These are phyloP conservation scores for Moricandia moricandioides DNA, from an alignment of 345 rosid species.

Conservation along the genomic window DNA sequence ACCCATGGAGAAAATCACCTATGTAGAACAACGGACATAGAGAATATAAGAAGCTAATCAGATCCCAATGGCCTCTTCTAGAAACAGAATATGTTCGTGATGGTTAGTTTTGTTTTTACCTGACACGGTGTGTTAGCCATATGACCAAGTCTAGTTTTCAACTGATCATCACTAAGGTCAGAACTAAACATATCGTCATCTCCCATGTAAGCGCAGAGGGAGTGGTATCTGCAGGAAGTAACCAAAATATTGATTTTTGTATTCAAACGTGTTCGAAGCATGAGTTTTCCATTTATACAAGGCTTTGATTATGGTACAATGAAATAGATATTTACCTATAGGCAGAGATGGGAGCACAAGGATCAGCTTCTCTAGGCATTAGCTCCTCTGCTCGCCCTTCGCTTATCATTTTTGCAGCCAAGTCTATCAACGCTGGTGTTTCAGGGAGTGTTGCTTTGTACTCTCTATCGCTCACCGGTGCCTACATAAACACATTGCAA, in stretches of 20 bases:
- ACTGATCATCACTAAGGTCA: constrained; percentile 90
- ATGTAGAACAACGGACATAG: constrained; percentile 17
- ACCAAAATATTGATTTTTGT: background rate
- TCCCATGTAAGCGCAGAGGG: constrained; percentile 95
- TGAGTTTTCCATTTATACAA: background rate
- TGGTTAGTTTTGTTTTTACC: constrained; percentile 42
- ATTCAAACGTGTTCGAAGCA: background rate
- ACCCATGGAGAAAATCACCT: constrained; percentile 92
- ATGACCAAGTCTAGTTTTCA: constrained; percentile 83
- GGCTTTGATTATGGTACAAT: background rate
- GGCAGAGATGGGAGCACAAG: constrained; percentile 80
- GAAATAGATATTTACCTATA: constrained; percentile 44
- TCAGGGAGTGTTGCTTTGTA: constrained; percentile 92
- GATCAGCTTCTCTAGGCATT: constrained; percentile 91
- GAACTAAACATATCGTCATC: constrained; percentile 99
- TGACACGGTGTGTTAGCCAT: constrained; percentile 94
- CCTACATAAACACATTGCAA: constrained; percentile 52
- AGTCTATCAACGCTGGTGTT: constrained; percentile 85
- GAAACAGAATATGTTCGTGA: background rate
- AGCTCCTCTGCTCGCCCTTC: constrained; percentile 79
- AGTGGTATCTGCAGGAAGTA: constrained; percentile 61
- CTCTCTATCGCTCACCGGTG: constrained; percentile 96
- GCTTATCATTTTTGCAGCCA: constrained; percentile 83
- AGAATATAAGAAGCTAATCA: background rate
- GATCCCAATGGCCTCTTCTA: background rate